Conservation (phyloP, 2,329 filamentous ascomycete genomes). For the Aspergillus sp. region DNA sequence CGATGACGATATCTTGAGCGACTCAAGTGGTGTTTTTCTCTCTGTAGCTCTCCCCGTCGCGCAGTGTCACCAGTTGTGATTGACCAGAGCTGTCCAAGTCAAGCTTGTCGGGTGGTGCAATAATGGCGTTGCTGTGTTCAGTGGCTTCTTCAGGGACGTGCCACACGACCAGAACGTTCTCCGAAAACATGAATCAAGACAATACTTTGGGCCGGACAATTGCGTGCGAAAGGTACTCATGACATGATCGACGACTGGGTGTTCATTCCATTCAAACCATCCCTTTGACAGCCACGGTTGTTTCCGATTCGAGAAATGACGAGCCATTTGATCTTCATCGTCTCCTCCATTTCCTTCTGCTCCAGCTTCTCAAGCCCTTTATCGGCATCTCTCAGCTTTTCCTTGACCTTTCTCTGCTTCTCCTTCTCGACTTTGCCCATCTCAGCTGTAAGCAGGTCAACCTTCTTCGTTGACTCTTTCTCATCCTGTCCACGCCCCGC, state of each 20-base stretch:
- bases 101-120: background rate
- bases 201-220: no score
- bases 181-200: no score
- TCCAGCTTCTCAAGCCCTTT: background rate
- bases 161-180: no score
- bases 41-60: background rate
- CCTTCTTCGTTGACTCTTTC: background rate
- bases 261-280: no score
- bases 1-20: background rate
- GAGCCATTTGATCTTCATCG: constrained; percentile 1
- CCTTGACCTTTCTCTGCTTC: background rate
- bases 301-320: background rate
- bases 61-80: no score
- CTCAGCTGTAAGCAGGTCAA: background rate
- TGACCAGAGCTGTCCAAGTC: accelerated
- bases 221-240: no score
- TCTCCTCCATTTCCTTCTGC: background rate
- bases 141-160: background rate
- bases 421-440: background rate
- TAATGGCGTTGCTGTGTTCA: background rate
- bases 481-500: background rate
- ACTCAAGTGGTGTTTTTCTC: background rate
- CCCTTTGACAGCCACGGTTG: background rate
- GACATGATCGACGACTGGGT: no score
- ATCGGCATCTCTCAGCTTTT: background rate